Evolutionary conservation across 768 basidiomycete species (phyloP), one percentile per base, ranked within the genome.

Genomic region (Sporobolomyces phaffii): DNA sequence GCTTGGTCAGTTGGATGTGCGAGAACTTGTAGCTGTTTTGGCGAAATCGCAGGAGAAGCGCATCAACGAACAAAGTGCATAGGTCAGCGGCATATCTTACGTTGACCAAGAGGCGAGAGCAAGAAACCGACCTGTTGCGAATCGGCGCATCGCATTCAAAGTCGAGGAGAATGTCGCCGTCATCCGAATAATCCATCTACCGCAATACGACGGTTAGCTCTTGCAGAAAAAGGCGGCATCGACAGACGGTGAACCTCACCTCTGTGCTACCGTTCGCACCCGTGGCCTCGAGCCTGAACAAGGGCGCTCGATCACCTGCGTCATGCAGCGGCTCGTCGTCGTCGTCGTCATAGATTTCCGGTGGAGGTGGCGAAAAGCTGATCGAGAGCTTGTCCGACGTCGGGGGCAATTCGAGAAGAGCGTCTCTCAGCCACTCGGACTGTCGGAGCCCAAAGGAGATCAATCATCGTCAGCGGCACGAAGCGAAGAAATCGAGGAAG

Each of bases 391-490:
- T 88, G 47, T 90, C 86, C 75, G 87, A 90, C 0, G 90, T 88
- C 22, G 90, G 84, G 72, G 97, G 92, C 18, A 99, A 81, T 75
- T 97, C 94, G 15, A 87, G 86, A 18, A 97, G 83, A 0, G 93
- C 91, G 65, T 96, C 91, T 47, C 89, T 86, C 38, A 98, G 86
- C 90, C 91, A 93, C 8, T 88, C 92, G 4, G 93, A 94, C 84
- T 83, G 72, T 31, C 28, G 29, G 48, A 10, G 26, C 29, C 2
- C 24, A 50, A 38, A 36, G 50, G 57, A 44, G 11, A 48, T 0
- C 45, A 28, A n/a, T n/a, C n/a, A n/a, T n/a, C n/a, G n/a, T n/a
- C n/a, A n/a, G n/a, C n/a, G n/a, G n/a, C n/a, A n/a, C n/a, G n/a
- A n/a, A n/a, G 38, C 34, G 54, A 41, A 24, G 15, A 29, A 40